Evolutionary conservation across 768 basidiomycete species (phyloP).

Genomic region (Piloderma croceum): DNA sequence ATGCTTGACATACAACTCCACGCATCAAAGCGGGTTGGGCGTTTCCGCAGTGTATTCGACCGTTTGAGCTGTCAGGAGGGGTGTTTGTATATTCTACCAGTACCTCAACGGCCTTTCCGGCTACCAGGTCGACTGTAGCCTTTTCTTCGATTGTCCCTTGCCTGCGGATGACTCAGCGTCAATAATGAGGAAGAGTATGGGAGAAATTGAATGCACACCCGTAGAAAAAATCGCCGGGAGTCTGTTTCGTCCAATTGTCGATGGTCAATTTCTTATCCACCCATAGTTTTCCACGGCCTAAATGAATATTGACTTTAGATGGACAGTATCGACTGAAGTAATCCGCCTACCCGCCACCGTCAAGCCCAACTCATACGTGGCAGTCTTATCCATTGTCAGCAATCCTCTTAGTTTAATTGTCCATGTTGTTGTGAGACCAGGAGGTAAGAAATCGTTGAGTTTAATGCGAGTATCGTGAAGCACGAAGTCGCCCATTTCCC

Average conservation of each 20-base stretch:
- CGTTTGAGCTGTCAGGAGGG: constrained; percentile 34
- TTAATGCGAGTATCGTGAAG: constrained; percentile 58
- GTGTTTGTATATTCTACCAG: constrained; percentile 66
- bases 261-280: constrained; percentile 53
- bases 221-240: constrained; percentile 65
- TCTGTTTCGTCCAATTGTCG: constrained; percentile 69
- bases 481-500: constrained; percentile 41
- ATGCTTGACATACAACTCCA: constrained; percentile 50
- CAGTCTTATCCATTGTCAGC: constrained; percentile 44
- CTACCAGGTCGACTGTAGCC: constrained; percentile 39
- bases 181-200: neutral
- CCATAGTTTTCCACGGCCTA: constrained; percentile 61
- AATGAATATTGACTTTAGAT: neutral
- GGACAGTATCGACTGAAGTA: neutral
- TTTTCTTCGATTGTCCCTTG: constrained; percentile 66
- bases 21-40: constrained; percentile 67
- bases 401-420: constrained; percentile 51
- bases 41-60: too few species aligned
- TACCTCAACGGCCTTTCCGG: constrained; percentile 44
- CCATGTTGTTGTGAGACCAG: constrained; percentile 48
- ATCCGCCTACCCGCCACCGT: constrained; percentile 47
- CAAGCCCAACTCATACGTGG: constrained; percentile 53
- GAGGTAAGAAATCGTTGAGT: constrained; percentile 61
- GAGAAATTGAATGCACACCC: constrained; percentile 32
- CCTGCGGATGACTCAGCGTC: constrained; percentile 19